Evolutionary conservation across 1,284 basidiomycete genomes (phyloP), one percentile per base, ranked within the genome.

Genomic region (Rhodotorula sp.): DNA sequence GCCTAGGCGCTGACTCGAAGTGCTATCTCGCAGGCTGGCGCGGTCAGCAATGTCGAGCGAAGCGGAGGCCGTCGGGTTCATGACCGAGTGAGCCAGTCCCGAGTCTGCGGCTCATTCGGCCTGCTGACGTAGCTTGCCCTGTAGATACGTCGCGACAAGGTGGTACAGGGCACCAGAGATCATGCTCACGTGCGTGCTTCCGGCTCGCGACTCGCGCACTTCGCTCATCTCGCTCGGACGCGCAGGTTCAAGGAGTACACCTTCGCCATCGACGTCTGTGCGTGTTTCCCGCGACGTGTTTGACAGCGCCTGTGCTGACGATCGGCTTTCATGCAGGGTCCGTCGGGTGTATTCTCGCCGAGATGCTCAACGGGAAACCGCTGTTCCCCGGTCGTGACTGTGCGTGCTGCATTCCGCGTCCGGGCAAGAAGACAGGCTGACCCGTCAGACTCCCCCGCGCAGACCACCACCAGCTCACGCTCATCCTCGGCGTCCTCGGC

Each of bases 111-210:
- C 27, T 19, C 25, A 14, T 13, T 2, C 19, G 9, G 4, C 3
- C 2, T 25, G 10, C 21, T 49, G 14, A 41, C 49, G 34, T 12
- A 4, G 27, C 4, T 3, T 2, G 42, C 3, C 27, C 23, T 0
- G 7, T 46, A 75, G 76, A 73, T 79, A 79, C 64, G 79, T 79
- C 63, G 79, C 79, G 27, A 79, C 93, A 41, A 85, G 93, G 80
- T 92, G 91, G 93, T 96, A 96, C 80, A 88, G 94, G 55, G 93
- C 93, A 0, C 93, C 93, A 2, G 93, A 96, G 81, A 93, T 96
- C 82, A 96, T 97, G 94, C 85, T 97, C 70, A 95, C 93, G 13
- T 96, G 46, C 34, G 53, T 95, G 5, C 7, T 5, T 3, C 17
- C 7, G 34, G 2, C 27, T 85, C 44, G 19, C 34, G 49, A 46